Base-by-base conservation (phyloP, 1,284 basidiomycete genomes). In the Kalmanozyma brasiliensis region DNA sequence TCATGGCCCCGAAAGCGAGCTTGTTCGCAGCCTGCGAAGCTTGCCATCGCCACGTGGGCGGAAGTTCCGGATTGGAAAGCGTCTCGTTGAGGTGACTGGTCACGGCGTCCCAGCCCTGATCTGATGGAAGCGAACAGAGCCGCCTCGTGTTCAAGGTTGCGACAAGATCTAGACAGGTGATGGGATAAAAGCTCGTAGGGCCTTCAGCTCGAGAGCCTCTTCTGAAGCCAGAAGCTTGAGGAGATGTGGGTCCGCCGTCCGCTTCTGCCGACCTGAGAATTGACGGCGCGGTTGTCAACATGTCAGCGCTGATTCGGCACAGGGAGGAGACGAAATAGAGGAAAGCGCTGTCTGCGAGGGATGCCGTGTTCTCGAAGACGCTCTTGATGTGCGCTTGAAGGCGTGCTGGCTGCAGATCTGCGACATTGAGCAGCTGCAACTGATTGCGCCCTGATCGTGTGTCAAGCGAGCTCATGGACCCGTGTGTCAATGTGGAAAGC, bases 41-140 rank as follows among this genome's bases (percentile, higher is more conserved):
- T 82, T 97, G 94, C 0, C 92, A 83, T 1, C 94, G 90, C 48
- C 95, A 91, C 0, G 87, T 83, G n/a, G 90, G 86, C 0, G 92
- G 89, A 0, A 91, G 89, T 6, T 84, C 84, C 0, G 86, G 79
- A 42, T 90, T 87, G 29, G 89, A 86, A 10, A 92, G 85, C 14
- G 94, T 87, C 17, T 86, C 87, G 4, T 94, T 85, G 0, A 98
- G 86, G 78, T 97, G 93, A 0, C 84, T 84, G 0, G 90, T 92
- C 48, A 91, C 88, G 0, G 88, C 86, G 41, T 89, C 86, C 94
- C 94, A 98, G 7, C 91, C 93, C n/a, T 93, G 84, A 17, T 89
- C 87, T 0, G 92, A 88, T 8, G 90, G 87, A 4, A 88, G 86
- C 62, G 89, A 89, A 36, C 94, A 90, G 23, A 98, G 86, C 5